Percentiles rank a stretch among this genome's conserved stretches.
phyloP scores from a whole-genome alignment of 2,329 filamentous ascomycete species.

The Dendryphion nanum region DNA sequence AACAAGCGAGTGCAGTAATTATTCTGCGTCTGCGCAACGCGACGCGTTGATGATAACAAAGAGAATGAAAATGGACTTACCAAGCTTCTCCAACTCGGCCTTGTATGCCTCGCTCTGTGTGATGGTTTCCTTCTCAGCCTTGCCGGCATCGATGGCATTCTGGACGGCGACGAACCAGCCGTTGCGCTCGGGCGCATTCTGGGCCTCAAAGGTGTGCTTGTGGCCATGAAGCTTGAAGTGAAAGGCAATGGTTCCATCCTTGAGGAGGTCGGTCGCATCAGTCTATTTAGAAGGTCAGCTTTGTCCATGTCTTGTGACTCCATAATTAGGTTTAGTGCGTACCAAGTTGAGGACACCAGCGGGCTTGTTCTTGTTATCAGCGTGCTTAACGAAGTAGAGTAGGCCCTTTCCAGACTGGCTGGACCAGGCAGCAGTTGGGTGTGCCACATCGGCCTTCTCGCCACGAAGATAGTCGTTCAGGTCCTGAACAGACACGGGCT shows the following conservation, averaged over 20 bases:
- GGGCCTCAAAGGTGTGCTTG: slow-evolving; percentile 92
- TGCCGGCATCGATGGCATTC: slow-evolving; percentile 79
- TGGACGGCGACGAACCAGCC: slow-evolving; percentile 88
- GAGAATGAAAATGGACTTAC: slow-evolving; percentile 43
- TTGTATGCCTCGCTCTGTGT: slow-evolving; percentile 85
- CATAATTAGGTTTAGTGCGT: slow-evolving; percentile 41
- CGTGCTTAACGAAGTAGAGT: slow-evolving; percentile 84
- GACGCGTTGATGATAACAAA: slow-evolving; percentile 11
- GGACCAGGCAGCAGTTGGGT: slow-evolving; percentile 84
- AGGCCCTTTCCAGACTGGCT: slow-evolving; percentile 93
- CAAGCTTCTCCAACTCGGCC: slow-evolving; percentile 71
- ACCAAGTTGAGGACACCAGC: slow-evolving; percentile 83
- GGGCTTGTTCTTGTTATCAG: slow-evolving; percentile 76
- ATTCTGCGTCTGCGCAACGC: slow-evolving; percentile 16
- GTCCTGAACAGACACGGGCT: slow-evolving; percentile 69
- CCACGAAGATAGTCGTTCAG: slow-evolving; percentile 76
- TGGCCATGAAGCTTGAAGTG: slow-evolving; percentile 79
- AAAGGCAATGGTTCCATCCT: slow-evolving; percentile 79
- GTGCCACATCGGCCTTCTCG: slow-evolving; percentile 79
- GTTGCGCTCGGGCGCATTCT: slow-evolving; percentile 73
- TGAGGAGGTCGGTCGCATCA: slow-evolving; percentile 69
- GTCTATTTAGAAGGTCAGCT: slow-evolving; percentile 51
- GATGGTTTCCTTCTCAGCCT: slow-evolving; percentile 72
- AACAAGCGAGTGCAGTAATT: slow-evolving; percentile 30
- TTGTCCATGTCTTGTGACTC: too few species aligned